These are phyloP conservation scores for Dentipellis sp. DNA, from an alignment of 768 basidiomycete genomes.

Conservation along the genomic window DNA sequence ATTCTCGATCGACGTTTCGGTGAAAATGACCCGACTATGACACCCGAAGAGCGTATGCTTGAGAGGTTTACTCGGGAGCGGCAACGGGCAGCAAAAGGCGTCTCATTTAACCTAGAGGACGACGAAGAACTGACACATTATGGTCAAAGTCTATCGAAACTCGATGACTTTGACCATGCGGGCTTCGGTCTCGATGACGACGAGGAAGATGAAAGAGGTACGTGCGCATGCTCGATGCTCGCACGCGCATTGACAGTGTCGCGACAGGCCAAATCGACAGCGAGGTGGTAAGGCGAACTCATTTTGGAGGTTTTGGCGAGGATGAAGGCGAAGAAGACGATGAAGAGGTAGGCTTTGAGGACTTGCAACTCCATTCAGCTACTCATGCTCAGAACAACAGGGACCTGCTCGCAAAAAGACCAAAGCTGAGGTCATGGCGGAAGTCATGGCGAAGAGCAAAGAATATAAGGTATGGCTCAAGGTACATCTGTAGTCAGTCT, in stretches of 20 bases:
- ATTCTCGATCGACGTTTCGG: slow-evolving; percentile 93
- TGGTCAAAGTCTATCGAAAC: slow-evolving; percentile 75
- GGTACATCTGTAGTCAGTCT: neutral
- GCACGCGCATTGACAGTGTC: neutral
- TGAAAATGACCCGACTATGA: slow-evolving; percentile 87
- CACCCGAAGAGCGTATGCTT: slow-evolving; percentile 94
- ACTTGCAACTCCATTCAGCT: slow-evolving; percentile 1
- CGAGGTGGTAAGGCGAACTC: slow-evolving; percentile 54
- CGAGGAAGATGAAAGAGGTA: slow-evolving; percentile 41
- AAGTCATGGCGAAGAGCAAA: slow-evolving; percentile 97
- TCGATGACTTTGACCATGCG: slow-evolving; percentile 77
- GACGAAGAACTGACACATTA: slow-evolving; percentile 90
- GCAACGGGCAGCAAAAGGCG: slow-evolving; percentile 67
- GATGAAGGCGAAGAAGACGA: slow-evolving; percentile 48
- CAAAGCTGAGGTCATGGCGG: slow-evolving; percentile 95
- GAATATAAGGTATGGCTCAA: slow-evolving; percentile 65
- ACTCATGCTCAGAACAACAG: slow-evolving; percentile 1
- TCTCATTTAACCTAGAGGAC: slow-evolving; percentile 83
- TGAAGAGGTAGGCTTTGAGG: slow-evolving; percentile 25
- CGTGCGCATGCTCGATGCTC: neutral
- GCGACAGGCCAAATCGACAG: slow-evolving; percentile 55
- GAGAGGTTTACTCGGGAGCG: slow-evolving; percentile 92
- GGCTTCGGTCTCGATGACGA: slow-evolving; percentile 51
- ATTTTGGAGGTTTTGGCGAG: slow-evolving; percentile 85
- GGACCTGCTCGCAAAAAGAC: slow-evolving; percentile 81